Evolutionary conservation across 2,329 filamentous ascomycete species (phyloP), one percentile per base, ranked within the genome.

Genomic region (Beauveria caledonica): DNA sequence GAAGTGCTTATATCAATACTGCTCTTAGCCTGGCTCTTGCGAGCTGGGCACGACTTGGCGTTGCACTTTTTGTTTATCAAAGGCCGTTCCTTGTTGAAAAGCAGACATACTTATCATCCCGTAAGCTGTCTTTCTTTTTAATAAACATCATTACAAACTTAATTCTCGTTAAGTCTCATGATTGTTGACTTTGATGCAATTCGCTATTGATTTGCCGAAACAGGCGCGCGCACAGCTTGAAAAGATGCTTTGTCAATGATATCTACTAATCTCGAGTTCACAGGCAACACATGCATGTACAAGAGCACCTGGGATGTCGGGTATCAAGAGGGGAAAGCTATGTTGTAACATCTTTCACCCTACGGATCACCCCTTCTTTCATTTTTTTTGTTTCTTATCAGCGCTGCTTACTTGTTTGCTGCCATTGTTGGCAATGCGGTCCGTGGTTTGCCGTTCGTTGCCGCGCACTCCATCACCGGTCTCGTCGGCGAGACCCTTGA

Each of bases 1-100:
- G 91, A 96, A 91, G 91, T 96, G 92, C 92, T 94, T 84, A 95
- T 81, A 94, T 82, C 71, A 74, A 86, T 73, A 64, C 62, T 62
- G 59, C 54, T 60, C 52, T 56, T 51, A 44, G 44, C 39, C 45
- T 45, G 60, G 65, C 53, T 62, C 53, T 48, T 40, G 10, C 48
- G 36, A 58, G 60, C 36, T 5, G 29, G 54, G 48, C 54, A 52
- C 53, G 49, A n/a, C 42, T 48, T 19, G 54, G 25, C n/a, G 42
- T 69, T 67, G 67, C 68, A 70, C 63, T 66, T 66, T 60, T 70
- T 66, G 68, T 40, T 25, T 29, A 23, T 10, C 17, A 10, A 54
- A 25, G 29, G 58, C 36, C 10, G 9, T 23, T 29, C 25, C n/a
- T 40, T 29, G 59, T 44, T 36, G 59, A 36, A 49, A 50, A 45